Conservation (phyloP, 208 protist genomes). For the Trypanosoma grayi region DNA sequence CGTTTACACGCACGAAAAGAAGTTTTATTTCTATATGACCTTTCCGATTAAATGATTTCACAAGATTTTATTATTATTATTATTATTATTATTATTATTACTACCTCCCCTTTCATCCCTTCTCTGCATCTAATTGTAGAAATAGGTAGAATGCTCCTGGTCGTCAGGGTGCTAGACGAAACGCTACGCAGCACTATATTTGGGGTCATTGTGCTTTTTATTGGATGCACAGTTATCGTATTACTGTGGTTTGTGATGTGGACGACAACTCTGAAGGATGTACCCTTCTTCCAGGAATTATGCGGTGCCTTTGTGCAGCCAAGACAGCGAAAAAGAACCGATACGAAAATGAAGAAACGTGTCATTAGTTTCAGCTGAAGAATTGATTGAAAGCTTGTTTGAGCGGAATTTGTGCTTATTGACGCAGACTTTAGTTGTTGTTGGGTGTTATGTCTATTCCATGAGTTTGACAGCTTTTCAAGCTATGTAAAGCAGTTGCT, state of each 20-base stretch:
- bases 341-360: slow-evolving; percentile 1
- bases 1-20: too few relatives aligned
- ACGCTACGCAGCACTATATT: slow-evolving; percentile 2
- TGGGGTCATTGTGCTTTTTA: slow-evolving; percentile 4
- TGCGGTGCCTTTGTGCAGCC: slow-evolving; percentile 9
- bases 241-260: slow-evolving; percentile 20
- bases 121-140: neutral
- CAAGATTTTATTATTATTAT: neutral
- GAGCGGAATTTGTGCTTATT: neutral
- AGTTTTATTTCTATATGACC: neutral
- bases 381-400: neutral
- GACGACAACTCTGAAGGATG: slow-evolving; percentile 13
- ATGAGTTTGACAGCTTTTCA: too few relatives aligned
- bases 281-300: slow-evolving; percentile 22
- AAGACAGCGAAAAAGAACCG: neutral
- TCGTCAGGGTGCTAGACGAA: neutral
- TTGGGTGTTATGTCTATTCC: too few relatives aligned
- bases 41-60: neutral
- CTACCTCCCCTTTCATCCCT: neutral
- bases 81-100: neutral
- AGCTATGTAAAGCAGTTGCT: too few relatives aligned
- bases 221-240: slow-evolving; percentile 12
- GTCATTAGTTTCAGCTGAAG: slow-evolving; percentile 11
- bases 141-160: neutral
- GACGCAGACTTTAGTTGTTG: neutral